phyloP scores from a whole-genome alignment of 305 asterid genomes.

The Fraxinus floribunda region DNA sequence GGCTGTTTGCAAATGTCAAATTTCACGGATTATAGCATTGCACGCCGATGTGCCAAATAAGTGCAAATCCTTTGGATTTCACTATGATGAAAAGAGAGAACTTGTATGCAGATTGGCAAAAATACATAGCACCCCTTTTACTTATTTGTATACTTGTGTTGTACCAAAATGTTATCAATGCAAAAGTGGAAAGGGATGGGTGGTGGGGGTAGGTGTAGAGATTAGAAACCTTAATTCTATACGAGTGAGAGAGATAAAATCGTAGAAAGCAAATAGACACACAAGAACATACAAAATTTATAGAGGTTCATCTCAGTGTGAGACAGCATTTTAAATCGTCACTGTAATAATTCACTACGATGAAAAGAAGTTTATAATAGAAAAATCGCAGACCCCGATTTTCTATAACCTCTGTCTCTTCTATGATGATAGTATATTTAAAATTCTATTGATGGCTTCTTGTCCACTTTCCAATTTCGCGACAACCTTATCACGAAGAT shows the following conservation, averaged over 20 bases:
- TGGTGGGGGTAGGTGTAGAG: neutral
- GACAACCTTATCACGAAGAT: neutral
- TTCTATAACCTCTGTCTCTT: neutral
- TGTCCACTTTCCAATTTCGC: neutral
- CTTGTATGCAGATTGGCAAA: constrained; percentile 33
- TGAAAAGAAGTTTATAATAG: too few relatives aligned
- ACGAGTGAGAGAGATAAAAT: neutral
- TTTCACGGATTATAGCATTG: constrained; percentile 13
- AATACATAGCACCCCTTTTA: neutral
- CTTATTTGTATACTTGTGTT: neutral
- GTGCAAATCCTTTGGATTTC: constrained; percentile 43
- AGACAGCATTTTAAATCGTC: neutral
- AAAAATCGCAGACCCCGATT: too few relatives aligned
- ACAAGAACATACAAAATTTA: neutral
- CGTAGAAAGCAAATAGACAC: neutral
- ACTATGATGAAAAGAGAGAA: constrained; percentile 27
- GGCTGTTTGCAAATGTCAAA: neutral
- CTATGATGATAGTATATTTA: neutral
- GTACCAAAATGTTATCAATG: neutral
- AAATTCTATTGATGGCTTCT: too few relatives aligned
- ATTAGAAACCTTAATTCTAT: neutral
- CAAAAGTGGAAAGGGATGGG: neutral
- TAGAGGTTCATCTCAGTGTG: neutral
- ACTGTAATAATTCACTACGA: too few relatives aligned
- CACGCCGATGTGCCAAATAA: constrained; percentile 45